Percentiles rank a stretch among this genome's conserved stretches.
Evolutionary conservation across 495 filamentous ascomycete species (phyloP).

Genomic region (Aspergillus saccharolyticus): DNA sequence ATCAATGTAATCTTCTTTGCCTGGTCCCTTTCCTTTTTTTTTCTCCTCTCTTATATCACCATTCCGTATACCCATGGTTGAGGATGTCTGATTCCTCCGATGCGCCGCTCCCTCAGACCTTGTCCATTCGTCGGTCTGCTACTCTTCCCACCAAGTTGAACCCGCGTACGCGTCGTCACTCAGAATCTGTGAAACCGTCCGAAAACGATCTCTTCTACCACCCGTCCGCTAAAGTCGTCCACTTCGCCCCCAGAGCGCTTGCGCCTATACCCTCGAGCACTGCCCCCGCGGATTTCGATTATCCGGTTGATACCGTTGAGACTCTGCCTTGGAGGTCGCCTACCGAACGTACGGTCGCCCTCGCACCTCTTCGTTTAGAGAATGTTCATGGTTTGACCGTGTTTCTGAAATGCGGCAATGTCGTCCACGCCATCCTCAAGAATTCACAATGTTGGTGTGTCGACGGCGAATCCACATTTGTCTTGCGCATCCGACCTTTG

Average conservation of each 20-base stretch:
- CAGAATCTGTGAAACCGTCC: conserved; percentile 33
- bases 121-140: conserved; percentile 49
- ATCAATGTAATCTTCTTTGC: conserved; percentile 19
- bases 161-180: conserved; percentile 28
- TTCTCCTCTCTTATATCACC: background rate
- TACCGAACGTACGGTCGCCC: conserved; percentile 76
- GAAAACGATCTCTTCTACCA: conserved; percentile 70
- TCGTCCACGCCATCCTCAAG: conserved; percentile 77
- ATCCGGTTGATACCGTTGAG: conserved; percentile 39
- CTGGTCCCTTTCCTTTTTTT: conserved; percentile 12
- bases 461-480: conserved; percentile 75
- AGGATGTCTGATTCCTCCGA: conserved; percentile 37
- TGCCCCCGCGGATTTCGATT: conserved; percentile 42
- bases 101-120: conserved; percentile 32
- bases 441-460: conserved; percentile 93
- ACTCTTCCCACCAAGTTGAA: conserved; percentile 53
- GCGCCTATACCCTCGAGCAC: conserved; percentile 39
- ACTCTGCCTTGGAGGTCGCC: conserved; percentile 69
- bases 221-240: conserved; percentile 59
- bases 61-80: conserved; percentile 21
- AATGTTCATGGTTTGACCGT: conserved; percentile 73
- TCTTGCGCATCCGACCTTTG: conserved; percentile 70
- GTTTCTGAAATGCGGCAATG: conserved; percentile 76
- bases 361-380: conserved; percentile 75
- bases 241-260: conserved; percentile 49